phyloP scores from a whole-genome alignment of 805 yeast genomes.

The Schwanniomyces sp. region DNA sequence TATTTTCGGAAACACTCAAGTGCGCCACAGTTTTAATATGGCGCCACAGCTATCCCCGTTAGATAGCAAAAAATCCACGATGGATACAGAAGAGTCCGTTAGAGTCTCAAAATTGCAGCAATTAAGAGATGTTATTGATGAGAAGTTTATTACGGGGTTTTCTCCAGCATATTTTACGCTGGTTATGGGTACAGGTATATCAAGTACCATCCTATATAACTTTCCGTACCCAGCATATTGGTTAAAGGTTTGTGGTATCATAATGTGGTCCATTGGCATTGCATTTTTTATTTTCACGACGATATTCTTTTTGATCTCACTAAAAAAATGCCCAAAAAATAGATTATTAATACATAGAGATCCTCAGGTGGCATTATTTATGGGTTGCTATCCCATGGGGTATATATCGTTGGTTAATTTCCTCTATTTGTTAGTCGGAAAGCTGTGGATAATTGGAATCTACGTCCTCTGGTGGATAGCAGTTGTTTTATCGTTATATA shows the following conservation, averaged over 20 bases:
- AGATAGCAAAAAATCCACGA: background rate
- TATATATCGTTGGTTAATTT: constrained; percentile 62
- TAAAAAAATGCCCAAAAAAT: constrained; percentile 30
- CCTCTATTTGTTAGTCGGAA: constrained; percentile 45
- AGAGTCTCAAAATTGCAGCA: background rate
- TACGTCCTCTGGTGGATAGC: constrained; percentile 79
- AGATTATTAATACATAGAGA: constrained; percentile 20
- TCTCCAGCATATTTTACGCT: constrained; percentile 64
- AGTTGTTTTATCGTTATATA: constrained; percentile 50
- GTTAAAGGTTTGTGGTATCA: constrained; percentile 55
- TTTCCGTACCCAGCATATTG: constrained; percentile 68
- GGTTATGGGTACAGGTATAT: constrained; percentile 86
- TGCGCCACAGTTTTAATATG: background rate
- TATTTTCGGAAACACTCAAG: too few species aligned
- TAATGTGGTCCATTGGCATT: constrained; percentile 63
- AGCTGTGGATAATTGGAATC: constrained; percentile 45
- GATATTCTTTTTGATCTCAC: constrained; percentile 40
- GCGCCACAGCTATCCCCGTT: constrained; percentile 1
- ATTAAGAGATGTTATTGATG: constrained; percentile 3
- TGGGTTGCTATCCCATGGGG: constrained; percentile 87
- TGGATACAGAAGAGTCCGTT: background rate
- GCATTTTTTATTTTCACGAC: constrained; percentile 45
- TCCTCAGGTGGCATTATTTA: constrained; percentile 54
- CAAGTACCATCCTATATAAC: constrained; percentile 56
- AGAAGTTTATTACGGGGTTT: constrained; percentile 21